These are phyloP conservation scores for Cutaneotrichosporon sp. DNA, from an alignment of 1,284 basidiomycete genomes.

Conservation along the genomic window DNA sequence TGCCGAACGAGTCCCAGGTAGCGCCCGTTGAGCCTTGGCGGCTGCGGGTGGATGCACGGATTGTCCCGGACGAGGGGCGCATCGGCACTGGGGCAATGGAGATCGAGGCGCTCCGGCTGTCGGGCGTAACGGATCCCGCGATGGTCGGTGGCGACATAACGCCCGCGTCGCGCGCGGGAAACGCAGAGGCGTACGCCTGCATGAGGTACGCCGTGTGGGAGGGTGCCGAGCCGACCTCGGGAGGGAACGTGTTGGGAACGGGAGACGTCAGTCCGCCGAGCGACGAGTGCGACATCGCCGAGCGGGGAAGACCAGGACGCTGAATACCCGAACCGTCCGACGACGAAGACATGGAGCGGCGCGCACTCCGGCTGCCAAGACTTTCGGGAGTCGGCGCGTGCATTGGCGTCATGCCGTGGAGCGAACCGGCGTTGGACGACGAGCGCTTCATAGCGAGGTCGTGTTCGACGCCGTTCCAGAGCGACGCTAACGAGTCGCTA, in stretches of 20 bases:
- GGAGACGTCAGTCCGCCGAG: conserved; percentile 23
- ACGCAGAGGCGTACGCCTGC: conserved; percentile 35
- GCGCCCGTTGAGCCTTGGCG: conserved; percentile 26
- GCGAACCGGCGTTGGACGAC: conserved; percentile 18
- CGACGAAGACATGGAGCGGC: conserved; percentile 17
- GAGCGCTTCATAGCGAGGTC: conserved; percentile 16
- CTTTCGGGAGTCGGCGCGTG: conserved; percentile 5
- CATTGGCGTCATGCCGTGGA: conserved; percentile 29
- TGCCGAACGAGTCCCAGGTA: conserved; percentile 41
- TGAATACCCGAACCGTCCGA: conserved; percentile 18
- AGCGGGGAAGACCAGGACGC: conserved; percentile 21
- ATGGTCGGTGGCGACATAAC: not conserved
- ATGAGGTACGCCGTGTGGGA: conserved; percentile 33
- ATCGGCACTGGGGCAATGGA: conserved; percentile 2
- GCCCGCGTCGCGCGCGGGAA: conserved; percentile 26
- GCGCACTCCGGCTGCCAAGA: not conserved
- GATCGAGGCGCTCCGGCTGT: not conserved
- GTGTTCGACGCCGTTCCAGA: conserved; percentile 24
- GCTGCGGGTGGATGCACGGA: conserved; percentile 16
- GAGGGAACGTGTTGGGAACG: conserved; percentile 13
- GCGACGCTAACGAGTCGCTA: conserved; percentile 26
- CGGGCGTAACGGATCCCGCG: conserved; percentile 10
- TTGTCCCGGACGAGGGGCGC: conserved; percentile 9
- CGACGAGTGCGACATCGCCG: conserved; percentile 36
- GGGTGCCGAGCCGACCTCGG: conserved; percentile 36